phyloP scores from a whole-genome alignment of 306 rosid species.

The Lithocarpus polystachyus region DNA sequence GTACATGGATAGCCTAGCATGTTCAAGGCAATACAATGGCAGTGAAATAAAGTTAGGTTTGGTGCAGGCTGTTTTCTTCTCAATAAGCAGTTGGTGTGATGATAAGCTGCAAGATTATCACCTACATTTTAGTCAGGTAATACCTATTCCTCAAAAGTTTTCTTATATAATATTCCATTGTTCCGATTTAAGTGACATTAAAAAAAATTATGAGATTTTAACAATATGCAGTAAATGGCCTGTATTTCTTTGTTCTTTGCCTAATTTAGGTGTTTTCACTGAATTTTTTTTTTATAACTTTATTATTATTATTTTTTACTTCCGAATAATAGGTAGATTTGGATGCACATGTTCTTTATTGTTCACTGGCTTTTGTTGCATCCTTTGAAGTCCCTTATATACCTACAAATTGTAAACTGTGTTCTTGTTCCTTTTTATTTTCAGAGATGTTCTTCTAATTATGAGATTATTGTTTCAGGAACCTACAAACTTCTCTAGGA shows the following conservation, averaged over 20 bases:
- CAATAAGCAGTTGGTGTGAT: constrained; percentile 49
- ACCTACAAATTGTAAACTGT: neutral
- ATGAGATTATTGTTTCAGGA: constrained; percentile 34
- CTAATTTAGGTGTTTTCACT: neutral
- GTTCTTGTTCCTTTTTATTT: neutral
- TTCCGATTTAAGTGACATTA: neutral
- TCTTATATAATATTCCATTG: constrained; percentile 1
- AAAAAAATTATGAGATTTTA: neutral
- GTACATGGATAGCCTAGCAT: constrained; percentile 36
- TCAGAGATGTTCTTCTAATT: neutral
- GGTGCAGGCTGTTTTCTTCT: constrained; percentile 44
- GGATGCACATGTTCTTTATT: neutral
- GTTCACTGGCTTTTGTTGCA: neutral
- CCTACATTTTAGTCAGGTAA: constrained; percentile 50
- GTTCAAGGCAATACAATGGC: constrained; percentile 30
- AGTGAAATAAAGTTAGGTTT: constrained; percentile 35
- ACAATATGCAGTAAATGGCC: neutral
- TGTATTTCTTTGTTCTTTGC: neutral
- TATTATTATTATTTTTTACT: too few species aligned
- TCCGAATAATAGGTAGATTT: neutral
- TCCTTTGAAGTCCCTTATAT: neutral
- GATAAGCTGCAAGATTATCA: constrained; percentile 53
- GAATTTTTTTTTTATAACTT: neutral
- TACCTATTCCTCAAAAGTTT: constrained; percentile 4
- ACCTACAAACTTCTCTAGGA: constrained; percentile 38